These are phyloP conservation scores for Cornus controversa DNA, from an alignment of 148 eudicot species.

Conservation along the genomic window DNA sequence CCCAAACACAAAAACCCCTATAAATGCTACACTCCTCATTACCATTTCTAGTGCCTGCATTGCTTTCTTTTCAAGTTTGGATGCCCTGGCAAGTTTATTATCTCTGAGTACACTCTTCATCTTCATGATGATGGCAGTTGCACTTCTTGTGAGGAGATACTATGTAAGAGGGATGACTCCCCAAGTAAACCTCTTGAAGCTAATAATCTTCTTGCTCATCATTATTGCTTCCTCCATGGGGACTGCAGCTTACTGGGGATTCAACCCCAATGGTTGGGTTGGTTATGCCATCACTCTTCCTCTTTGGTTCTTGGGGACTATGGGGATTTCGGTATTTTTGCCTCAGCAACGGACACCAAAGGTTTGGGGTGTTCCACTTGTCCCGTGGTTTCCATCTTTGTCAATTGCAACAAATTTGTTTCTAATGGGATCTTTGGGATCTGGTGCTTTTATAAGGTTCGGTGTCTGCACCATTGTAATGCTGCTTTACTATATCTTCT, in stretches of 20 bases:
- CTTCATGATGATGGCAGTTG: constrained; percentile 67
- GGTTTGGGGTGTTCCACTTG: constrained; percentile 74
- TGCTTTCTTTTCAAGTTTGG: constrained; percentile 68
- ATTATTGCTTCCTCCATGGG: constrained; percentile 54
- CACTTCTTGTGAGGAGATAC: constrained; percentile 63
- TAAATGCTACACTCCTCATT: constrained; percentile 57
- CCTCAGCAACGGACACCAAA: constrained; percentile 52
- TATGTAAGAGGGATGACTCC: constrained; percentile 50
- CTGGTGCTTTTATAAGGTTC: constrained; percentile 36
- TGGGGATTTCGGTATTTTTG: constrained; percentile 40
- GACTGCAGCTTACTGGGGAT: constrained; percentile 54
- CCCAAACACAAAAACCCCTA: constrained; percentile 63
- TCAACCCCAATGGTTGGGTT: constrained; percentile 37
- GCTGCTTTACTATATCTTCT: constrained; percentile 43
- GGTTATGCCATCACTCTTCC: constrained; percentile 49
- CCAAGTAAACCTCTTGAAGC: constrained; percentile 22
- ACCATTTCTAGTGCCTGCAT: constrained; percentile 35
- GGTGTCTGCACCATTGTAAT: constrained; percentile 34
- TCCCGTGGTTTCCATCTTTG: constrained; percentile 74
- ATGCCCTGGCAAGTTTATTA: constrained; percentile 38
- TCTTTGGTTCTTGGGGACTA: constrained; percentile 52
- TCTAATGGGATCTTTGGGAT: constrained; percentile 64
- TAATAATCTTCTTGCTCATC: constrained; percentile 31
- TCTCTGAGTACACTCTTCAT: constrained; percentile 65
- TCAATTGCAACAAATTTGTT: constrained; percentile 58